phyloP scores from a whole-genome alignment of 352 stramenopile genomes.

The Blastocystis sp. region DNA sequence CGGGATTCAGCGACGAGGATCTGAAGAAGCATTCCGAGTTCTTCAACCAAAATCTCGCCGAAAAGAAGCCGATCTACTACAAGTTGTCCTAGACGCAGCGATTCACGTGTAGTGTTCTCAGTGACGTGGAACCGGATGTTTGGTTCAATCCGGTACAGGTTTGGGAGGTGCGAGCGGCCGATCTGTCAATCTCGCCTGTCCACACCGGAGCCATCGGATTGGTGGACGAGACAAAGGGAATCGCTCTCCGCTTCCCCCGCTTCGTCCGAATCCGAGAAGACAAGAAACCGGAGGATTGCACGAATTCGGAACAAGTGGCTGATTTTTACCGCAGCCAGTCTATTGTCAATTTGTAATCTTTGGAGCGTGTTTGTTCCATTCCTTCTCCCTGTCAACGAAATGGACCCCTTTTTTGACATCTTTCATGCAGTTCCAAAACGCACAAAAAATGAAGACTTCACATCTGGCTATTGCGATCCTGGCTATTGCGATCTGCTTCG shows the following conservation, averaged over 20 bases:
- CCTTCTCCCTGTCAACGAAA: background rate
- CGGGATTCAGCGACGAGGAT: conserved; percentile 92
- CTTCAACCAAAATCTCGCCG: conserved; percentile 63
- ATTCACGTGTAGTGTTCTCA: conserved; percentile 59
- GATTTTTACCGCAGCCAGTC: conserved; percentile 77
- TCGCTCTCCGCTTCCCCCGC: conserved; percentile 93
- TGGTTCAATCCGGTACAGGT: conserved; percentile 80
- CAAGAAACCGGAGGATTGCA: conserved; percentile 88
- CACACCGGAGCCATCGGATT: conserved; percentile 86
- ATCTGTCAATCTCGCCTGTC: conserved; percentile 91
- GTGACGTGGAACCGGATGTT: conserved; percentile 71
- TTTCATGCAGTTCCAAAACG: background rate
- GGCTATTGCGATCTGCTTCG: background rate
- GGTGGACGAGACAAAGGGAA: conserved; percentile 70
- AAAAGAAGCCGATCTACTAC: background rate
- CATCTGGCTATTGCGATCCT: background rate
- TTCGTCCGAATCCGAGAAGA: conserved; percentile 92
- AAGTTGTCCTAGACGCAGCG: background rate
- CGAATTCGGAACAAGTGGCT: conserved; percentile 82
- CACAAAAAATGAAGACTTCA: background rate
- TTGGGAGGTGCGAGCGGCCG: conserved; percentile 94
- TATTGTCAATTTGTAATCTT: conserved; percentile 59
- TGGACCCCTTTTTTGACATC: background rate
- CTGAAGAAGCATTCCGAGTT: conserved; percentile 77
- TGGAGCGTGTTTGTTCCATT: background rate